phyloP scores from a whole-genome alignment of 2,329 filamentous ascomycete species.

The Xylariaceae sp. region DNA sequence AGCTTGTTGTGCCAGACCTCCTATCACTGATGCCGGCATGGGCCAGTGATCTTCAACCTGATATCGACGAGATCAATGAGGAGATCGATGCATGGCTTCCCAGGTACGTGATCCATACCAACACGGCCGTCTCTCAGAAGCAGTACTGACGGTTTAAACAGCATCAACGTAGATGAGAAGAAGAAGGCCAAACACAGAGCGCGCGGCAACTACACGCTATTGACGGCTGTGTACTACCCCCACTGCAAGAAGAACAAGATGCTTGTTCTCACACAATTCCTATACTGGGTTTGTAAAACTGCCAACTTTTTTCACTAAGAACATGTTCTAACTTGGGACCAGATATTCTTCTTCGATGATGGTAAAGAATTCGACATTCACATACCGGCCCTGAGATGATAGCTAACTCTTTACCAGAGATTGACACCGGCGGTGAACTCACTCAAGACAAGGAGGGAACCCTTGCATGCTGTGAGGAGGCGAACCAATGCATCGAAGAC shows the following conservation, averaged over 20 bases:
- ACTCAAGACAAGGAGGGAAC: slow-evolving; percentile 28
- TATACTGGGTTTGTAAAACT: slow-evolving; percentile 27
- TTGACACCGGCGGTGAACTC: slow-evolving; percentile 30
- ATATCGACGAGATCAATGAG: slow-evolving; percentile 26
- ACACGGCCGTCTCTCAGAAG: background rate
- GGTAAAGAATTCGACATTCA: slow-evolving; percentile 16
- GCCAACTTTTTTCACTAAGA: background rate
- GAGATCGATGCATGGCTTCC: slow-evolving; percentile 29
- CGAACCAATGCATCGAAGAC: slow-evolving; percentile 26
- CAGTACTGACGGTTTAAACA: slow-evolving; percentile 14
- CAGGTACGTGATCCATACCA: slow-evolving; percentile 7
- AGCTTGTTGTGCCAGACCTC: slow-evolving; percentile 26
- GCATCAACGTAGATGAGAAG: slow-evolving; percentile 25
- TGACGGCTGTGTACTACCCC: slow-evolving; percentile 28
- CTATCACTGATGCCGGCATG: slow-evolving; percentile 30
- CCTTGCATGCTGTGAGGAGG: slow-evolving; percentile 22
- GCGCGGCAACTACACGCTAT: slow-evolving; percentile 27
- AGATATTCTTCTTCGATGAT: slow-evolving; percentile 31
- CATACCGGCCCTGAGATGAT: background rate
- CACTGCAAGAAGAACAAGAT: slow-evolving; percentile 29
- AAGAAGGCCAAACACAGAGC: slow-evolving; percentile 29
- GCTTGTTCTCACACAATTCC: slow-evolving; percentile 26
- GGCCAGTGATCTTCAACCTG: slow-evolving; percentile 25
- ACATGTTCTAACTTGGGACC: background rate
- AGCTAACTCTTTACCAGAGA: slow-evolving; percentile 21